Evolutionary conservation across 257 asterid species (phyloP), one percentile per base, ranked within the genome.

Genomic region (Gentiana dahurica): DNA sequence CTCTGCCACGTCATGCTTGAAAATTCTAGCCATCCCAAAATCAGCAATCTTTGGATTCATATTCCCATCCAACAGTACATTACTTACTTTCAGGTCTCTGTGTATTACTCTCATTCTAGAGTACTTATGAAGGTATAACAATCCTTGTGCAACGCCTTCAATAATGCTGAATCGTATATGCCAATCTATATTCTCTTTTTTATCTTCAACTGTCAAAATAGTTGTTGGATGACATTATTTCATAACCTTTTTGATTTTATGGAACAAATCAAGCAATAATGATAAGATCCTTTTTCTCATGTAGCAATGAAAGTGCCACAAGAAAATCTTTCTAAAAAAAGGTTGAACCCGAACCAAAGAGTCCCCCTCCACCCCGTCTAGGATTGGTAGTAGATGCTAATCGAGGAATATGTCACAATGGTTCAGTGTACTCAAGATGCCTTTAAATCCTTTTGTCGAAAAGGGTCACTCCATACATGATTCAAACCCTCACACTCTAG

Each of bases 41-140:
- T 85, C 85, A 3, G 89, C 75, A 60, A 85, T 82, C 74, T 80
- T 80, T 4, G 89, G 88, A 34, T 49, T 75, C 92, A 85, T 74
- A 57, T 78, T 75, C 12, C 80, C 65, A 36, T 83, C 87, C 5
- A 82, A 65, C 58, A 86, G 61, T 35, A 86, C 75, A 62, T 86
- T 82, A 63, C 80, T 57, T 5, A 85, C 77, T 49, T 81, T 85
- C 60, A 81, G 12, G 68, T 85, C 88, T 53, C 91, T 65, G 43
- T 77, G 91, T 9, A 85, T 79, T n/a, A 84, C 76, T 47, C 53
- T 71, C 8, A 84, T 59, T 12, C 88, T 70, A 6, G 93, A 75
- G 76, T 80, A 74, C 69, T 71, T 83, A 61, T 83, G 88, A 44
- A 80, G 88, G 68, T 83, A 83, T 37, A 83, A 72, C 13, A 83